A percentile compares a stretch with the other conserved stretches of the same genome.
Conservation (phyloP, 2,329 filamentous ascomycete genomes). For the Pseudocercospora eumusae region DNA sequence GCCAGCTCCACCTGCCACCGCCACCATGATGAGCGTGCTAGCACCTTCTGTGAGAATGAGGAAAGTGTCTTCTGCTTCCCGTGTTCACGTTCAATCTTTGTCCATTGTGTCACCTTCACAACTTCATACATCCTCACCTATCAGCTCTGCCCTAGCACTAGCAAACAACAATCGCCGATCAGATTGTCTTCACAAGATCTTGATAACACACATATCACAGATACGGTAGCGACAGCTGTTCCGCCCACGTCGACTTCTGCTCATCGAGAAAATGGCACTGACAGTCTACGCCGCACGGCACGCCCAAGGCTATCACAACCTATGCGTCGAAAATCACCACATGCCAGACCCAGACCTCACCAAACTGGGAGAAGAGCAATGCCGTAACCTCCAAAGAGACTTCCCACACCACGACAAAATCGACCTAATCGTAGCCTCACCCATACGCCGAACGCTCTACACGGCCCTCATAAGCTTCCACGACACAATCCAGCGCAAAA, state of each 20-base stretch:
- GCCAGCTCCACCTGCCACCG: not conserved
- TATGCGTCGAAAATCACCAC: slow-evolving; percentile 66
- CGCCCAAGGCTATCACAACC: slow-evolving; percentile 77
- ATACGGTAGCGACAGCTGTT: not conserved
- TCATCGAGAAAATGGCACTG: slow-evolving; percentile 36
- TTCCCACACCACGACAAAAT: slow-evolving; percentile 69
- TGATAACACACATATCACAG: not conserved
- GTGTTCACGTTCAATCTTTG: not conserved
- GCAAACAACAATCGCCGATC: slow-evolving; percentile 5
- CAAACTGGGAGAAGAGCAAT: slow-evolving; percentile 73
- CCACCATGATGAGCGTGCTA: not conserved
- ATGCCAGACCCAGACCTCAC: slow-evolving; percentile 80
- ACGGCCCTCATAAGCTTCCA: slow-evolving; percentile 73
- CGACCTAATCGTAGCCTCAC: slow-evolving; percentile 73
- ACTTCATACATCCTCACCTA: not conserved
- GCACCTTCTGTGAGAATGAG: slow-evolving; percentile 1
- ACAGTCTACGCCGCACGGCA: slow-evolving; percentile 69
- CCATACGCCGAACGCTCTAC: slow-evolving; percentile 76
- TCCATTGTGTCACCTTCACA: slow-evolving; percentile 3
- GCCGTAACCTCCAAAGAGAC: slow-evolving; percentile 58
- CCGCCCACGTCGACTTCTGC: not conserved
- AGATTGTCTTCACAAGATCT: not conserved
- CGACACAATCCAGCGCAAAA: slow-evolving; percentile 50
- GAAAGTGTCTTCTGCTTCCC: slow-evolving; percentile 7
- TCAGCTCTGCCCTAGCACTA: not conserved